A percentile compares a stretch with the other conserved stretches of the same genome.
Conservation (phyloP, 73 alveolate species). For the Vitrella brassicaformis region DNA sequence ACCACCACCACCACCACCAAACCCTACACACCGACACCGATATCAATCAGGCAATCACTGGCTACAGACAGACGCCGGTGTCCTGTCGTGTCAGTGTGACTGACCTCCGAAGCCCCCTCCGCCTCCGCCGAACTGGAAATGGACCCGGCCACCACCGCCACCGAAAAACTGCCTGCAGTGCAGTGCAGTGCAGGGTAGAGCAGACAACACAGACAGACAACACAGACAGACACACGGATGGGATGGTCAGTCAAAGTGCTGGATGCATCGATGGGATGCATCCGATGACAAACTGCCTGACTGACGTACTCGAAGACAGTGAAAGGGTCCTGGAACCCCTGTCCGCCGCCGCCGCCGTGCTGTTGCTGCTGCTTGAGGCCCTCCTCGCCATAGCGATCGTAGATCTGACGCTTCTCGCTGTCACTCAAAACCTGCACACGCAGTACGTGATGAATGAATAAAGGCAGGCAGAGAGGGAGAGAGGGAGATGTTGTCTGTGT, state of each 20-base stretch:
- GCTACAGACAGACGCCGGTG: too few relatives aligned
- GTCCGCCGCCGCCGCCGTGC: too few relatives aligned
- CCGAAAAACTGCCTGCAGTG: not conserved
- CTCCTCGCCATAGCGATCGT: constrained; percentile 70
- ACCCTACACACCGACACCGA: too few relatives aligned
- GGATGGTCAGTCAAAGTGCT: too few relatives aligned
- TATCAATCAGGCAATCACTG: too few relatives aligned
- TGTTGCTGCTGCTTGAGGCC: constrained; percentile 65
- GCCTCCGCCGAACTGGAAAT: not conserved
- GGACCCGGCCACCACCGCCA: not conserved
- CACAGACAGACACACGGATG: not conserved
- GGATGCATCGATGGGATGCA: too few relatives aligned
- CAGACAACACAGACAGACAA: not conserved
- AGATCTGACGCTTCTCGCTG: constrained; percentile 60
- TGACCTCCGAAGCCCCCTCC: not conserved
- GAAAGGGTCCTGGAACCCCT: too few relatives aligned
- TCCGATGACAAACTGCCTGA: not conserved
- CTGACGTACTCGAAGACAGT: too few relatives aligned
- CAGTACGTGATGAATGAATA: not conserved
- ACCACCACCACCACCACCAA: too few relatives aligned
- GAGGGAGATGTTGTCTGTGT: not conserved
- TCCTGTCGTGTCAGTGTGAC: too few relatives aligned
- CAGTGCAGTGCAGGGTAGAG: not conserved
- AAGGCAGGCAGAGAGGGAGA: not conserved
- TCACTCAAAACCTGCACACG: constrained; percentile 54